Evolutionary conservation across 192 early-diverging fungal species (phyloP).

Genomic region (Gigaspora rosea): DNA sequence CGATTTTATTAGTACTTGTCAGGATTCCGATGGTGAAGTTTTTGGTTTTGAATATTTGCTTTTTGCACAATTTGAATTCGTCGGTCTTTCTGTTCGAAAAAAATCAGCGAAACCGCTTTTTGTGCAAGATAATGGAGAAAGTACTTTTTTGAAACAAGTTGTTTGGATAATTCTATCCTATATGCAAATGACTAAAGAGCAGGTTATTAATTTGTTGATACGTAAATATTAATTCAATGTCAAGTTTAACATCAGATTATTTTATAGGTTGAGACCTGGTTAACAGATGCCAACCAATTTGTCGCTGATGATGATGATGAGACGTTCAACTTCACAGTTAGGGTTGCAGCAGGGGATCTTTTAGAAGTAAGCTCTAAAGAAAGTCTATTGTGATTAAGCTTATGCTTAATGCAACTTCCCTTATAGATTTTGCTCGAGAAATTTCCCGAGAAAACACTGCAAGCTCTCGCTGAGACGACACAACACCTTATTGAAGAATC

Average conservation of each 20-base stretch:
- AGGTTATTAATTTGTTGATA: constrained; percentile 32
- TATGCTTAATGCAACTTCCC: background rate
- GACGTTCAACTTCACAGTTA: constrained; percentile 80
- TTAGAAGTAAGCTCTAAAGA: constrained; percentile 48
- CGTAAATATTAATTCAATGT: background rate
- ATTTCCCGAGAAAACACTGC: constrained; percentile 53
- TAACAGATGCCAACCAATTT: constrained; percentile 81
- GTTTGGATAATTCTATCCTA: constrained; percentile 64
- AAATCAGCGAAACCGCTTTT: constrained; percentile 58
- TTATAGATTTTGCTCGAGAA: constrained; percentile 55
- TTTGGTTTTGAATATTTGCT: constrained; percentile 67
- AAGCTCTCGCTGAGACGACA: constrained; percentile 55
- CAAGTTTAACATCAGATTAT: background rate
- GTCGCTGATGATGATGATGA: constrained; percentile 93
- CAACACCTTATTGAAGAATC: constrained; percentile 57
- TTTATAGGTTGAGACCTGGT: constrained; percentile 74
- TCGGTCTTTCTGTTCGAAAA: constrained; percentile 56
- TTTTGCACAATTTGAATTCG: constrained; percentile 70
- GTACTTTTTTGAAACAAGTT: constrained; percentile 56
- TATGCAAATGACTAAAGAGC: constrained; percentile 81
- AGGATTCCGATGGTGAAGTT: constrained; percentile 74
- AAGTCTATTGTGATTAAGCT: background rate
- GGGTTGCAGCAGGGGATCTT: constrained; percentile 80
- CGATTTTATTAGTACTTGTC: constrained; percentile 47
- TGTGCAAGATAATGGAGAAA: constrained; percentile 43